Evolutionary conservation across 768 basidiomycete species (phyloP).

Genomic region (Hirschioporus abietinus): DNA sequence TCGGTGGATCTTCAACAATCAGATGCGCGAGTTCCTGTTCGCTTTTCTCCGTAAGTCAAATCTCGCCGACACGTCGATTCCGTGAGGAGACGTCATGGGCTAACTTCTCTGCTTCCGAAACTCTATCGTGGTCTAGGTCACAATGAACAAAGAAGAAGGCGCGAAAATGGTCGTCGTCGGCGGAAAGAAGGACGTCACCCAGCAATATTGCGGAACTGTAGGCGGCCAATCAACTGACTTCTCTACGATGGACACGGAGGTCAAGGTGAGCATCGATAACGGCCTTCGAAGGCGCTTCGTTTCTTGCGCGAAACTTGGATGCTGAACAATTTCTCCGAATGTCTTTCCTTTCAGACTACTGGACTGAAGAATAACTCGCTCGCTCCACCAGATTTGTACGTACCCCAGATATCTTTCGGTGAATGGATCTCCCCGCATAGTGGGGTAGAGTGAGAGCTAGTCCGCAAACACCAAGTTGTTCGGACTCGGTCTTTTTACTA

Average conservation of each 20-base stretch:
- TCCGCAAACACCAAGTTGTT: neutral
- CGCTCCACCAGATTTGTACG: conserved; percentile 58
- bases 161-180: conserved; percentile 54
- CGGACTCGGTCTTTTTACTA: neutral
- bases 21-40: conserved; percentile 24
- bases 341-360: conserved; percentile 31
- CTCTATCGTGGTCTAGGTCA: conserved; percentile 34
- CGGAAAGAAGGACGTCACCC: conserved; percentile 39
- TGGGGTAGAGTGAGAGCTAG: neutral
- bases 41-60: conserved; percentile 22
- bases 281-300: neutral
- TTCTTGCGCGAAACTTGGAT: neutral
- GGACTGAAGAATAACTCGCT: conserved; percentile 48
- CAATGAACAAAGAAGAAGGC: conserved; percentile 55
- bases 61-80: neutral
- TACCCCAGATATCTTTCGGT: conserved; percentile 11
- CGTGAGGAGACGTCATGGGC: neutral
- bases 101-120: neutral
- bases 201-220: conserved; percentile 58
- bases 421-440: neutral
- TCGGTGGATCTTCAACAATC: conserved; percentile 10
- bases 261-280: conserved; percentile 40
- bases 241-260: conserved; percentile 52
- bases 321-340: neutral
- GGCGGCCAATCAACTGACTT: conserved; percentile 60